A percentile compares a stretch with the other conserved stretches of the same genome.
Conservation (phyloP, 306 rosid species). For the Alnus rubra region DNA sequence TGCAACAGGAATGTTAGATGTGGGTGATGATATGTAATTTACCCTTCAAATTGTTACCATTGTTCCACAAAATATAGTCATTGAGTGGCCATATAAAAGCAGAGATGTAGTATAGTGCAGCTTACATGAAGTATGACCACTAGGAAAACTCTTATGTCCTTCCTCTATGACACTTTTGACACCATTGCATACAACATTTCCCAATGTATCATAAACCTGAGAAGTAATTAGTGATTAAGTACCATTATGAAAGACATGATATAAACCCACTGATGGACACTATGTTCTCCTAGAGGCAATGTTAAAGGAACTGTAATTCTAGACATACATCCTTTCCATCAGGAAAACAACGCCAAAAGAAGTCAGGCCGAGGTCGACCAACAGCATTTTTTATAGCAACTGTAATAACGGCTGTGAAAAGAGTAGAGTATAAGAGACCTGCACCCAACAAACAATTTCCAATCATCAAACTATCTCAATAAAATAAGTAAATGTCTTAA, state of each 20-base stretch:
- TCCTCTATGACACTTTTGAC: constrained; percentile 62
- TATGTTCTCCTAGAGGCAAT: constrained; percentile 2
- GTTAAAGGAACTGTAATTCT: constrained; percentile 13
- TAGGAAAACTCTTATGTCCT: constrained; percentile 94
- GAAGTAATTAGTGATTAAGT: constrained; percentile 24
- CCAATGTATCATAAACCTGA: constrained; percentile 70
- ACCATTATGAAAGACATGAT: not conserved
- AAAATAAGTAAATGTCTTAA: not conserved
- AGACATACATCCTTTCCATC: constrained; percentile 87
- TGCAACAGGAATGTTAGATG: not conserved
- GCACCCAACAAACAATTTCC: constrained; percentile 35
- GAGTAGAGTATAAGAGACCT: constrained; percentile 72
- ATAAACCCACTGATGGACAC: not conserved
- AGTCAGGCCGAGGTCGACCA: constrained; percentile 94
- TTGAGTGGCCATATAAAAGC: constrained; percentile 1
- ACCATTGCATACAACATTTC: constrained; percentile 82
- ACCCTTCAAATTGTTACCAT: not conserved
- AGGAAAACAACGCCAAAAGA: constrained; percentile 97
- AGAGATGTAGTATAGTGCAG: constrained; percentile 6
- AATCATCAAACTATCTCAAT: constrained; percentile 11
- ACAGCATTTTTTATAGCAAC: constrained; percentile 81
- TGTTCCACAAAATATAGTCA: not conserved
- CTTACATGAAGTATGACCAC: constrained; percentile 92
- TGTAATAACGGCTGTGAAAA: constrained; percentile 72
- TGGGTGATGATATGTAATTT: not conserved